Base-by-base conservation (phyloP, 1,284 basidiomycete genomes). In the Leccinum idahoense region DNA sequence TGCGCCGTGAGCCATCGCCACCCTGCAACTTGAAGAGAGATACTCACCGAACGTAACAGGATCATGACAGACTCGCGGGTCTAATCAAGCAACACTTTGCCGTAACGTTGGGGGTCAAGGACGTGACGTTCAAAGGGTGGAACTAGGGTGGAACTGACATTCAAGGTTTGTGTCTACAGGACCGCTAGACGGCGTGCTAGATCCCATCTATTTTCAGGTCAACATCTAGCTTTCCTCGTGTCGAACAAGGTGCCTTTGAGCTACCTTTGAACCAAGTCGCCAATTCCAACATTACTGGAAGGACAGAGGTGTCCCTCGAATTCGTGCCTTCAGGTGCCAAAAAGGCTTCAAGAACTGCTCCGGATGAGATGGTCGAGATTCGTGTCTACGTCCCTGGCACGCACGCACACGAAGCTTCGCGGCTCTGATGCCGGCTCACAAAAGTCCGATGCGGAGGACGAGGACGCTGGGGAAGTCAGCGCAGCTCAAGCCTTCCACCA, bases 111-210 rank as follows among this genome's bases (percentile, higher is more conserved):
- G 96, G 98, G 74, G 85, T 85, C 11, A 89, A 88, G 74, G 96
- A 99, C 70, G 82, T 89, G 18, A 90, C 92, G 8, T 86, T 96
- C 72, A 94, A 94, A 73, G 97, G 97, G 2, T 99, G 95, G 95
- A 99, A 99, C 75, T 99, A 97, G 97, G 97, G 97, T 18, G 85
- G 90, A 46, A 93, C 93, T 3, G 93, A 96, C 72, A 94, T 99
- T 68, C 92, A 94, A 82, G 92, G 94, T 93, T 67, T 67, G 84
- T 57, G 18, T 74, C 35, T 14, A 18, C 54, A 23, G 14, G 41
- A 20, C 60, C 56, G 18, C 59, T 57, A 57, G 39, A 62, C 58
- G 53, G 20, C 10, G 35, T 56, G 51, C 58, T n/a, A 5, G 14
- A 60, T 41, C 64, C 66, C 35, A 68, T 58, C 44, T 56, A 29